Evolutionary conservation across 2,329 filamentous ascomycete species (phyloP), one percentile per base, ranked within the genome.

Genomic region (Cladophialophora bantiana): DNA sequence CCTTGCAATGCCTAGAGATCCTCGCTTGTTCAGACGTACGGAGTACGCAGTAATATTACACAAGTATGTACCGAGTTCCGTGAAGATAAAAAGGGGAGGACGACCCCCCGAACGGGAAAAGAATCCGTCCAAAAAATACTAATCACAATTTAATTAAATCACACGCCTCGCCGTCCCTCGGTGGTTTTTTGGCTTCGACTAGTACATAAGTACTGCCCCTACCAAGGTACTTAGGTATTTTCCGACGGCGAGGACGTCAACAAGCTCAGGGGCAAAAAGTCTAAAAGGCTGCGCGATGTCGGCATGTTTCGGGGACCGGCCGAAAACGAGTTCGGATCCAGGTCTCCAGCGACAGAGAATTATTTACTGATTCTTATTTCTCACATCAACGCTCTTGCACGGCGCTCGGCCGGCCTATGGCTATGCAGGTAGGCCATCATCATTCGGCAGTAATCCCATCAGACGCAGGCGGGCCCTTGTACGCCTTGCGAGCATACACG

Each of bases 401-500:
- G 9, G 18, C 38, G 18, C 38, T 18, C 15, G 18, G 18, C 36
- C 36, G 13, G 34, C 12, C 36, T 31, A 15, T 13, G 26, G 36
- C n/a, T 9, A 26, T 7, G 10, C 52, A 7, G 18, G 34, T 9
- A 38, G 18, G 18, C 55, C 15, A 4, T 9, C 12, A 13, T 53
- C 18, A 61, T 35, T 61, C 65, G 31, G 55, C 68, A 36, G 66
- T 64, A 48, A 70, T 70, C 18, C 74, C 76, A 66, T 77, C 77
- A 1, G 76, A 77, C 61, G 70, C 75, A 0, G 77, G 77, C 10
- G 77, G 77, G 2, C 77, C 77, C 62, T 77, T 77, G 64, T 78
- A 78, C 32, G 72, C 77, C 75, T 83, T 85, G 58, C 81, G 78
- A 55, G 83, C 84, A 76, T 85, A 81, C 6, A 83, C 70, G 0